A percentile compares a stretch with the other conserved stretches of the same genome.
phyloP scores from a whole-genome alignment of 2,329 filamentous ascomycete species.

The Shiraia bambusicola region DNA sequence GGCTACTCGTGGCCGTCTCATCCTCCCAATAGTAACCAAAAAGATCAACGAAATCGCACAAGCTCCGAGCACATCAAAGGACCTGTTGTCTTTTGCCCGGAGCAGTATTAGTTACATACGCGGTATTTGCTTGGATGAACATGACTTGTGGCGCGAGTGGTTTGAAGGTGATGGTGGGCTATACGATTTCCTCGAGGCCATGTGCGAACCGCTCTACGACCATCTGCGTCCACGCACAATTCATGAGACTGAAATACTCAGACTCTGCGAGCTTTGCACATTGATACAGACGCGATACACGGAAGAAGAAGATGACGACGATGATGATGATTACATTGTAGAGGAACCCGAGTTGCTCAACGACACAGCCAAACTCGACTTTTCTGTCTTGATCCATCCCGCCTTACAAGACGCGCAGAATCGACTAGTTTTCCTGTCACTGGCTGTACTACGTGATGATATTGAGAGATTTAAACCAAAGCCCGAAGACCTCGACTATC shows the following conservation, averaged over 20 bases:
- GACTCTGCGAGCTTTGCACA: constrained; percentile 67
- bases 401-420: constrained; percentile 69
- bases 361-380: constrained; percentile 61
- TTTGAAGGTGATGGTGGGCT: constrained; percentile 63
- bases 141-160: constrained; percentile 67
- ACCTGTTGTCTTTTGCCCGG: constrained; percentile 65
- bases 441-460: constrained; percentile 64
- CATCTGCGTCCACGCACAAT: constrained; percentile 65
- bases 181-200: constrained; percentile 66
- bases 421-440: constrained; percentile 64
- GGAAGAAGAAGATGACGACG: constrained; percentile 53
- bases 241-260: constrained; percentile 66
- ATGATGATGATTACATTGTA: constrained; percentile 48
- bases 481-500: constrained; percentile 66
- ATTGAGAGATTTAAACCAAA: constrained; percentile 68
- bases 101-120: constrained; percentile 66
- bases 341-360: constrained; percentile 42
- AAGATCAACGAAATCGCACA: constrained; percentile 60
- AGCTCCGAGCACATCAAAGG: constrained; percentile 61
- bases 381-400: constrained; percentile 62
- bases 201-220: constrained; percentile 69
- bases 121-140: constrained; percentile 66
- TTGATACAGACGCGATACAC: constrained; percentile 67
- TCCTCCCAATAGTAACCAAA: constrained; percentile 63
- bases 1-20: constrained; percentile 59